These are phyloP conservation scores for Aureobasidium sp. DNA, from an alignment of 2,329 filamentous ascomycete genomes.

Conservation along the genomic window DNA sequence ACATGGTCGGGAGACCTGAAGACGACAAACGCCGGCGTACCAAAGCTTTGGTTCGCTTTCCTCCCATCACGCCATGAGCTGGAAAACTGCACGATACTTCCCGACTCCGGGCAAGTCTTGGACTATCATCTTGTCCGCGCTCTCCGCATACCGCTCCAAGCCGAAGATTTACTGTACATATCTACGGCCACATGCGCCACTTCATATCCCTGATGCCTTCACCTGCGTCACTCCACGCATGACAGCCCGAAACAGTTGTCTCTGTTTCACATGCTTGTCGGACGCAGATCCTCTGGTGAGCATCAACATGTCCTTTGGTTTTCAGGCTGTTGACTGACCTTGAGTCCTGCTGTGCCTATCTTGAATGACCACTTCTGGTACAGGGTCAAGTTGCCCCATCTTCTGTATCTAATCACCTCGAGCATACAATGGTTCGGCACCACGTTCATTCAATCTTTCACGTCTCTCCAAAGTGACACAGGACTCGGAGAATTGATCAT, in stretches of 20 bases:
- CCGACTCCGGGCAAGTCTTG: too few relatives aligned
- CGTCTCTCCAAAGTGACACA: neutral
- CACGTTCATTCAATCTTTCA: too few relatives aligned
- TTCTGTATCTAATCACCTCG: neutral
- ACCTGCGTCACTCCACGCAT: neutral
- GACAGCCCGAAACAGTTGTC: neutral
- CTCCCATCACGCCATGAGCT: too few relatives aligned
- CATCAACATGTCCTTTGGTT: neutral
- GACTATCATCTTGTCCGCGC: too few relatives aligned
- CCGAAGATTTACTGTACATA: too few relatives aligned
- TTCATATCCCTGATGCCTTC: too few relatives aligned
- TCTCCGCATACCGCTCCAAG: too few relatives aligned
- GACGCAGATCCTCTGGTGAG: neutral
- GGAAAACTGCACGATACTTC: too few relatives aligned
- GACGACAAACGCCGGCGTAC: too few relatives aligned
- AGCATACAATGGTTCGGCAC: neutral
- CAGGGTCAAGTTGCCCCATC: neutral
- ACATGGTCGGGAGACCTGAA: too few relatives aligned
- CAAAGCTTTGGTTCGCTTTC: too few relatives aligned
- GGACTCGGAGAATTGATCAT: neutral
- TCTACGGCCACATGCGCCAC: too few relatives aligned
- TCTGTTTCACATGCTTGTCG: constrained; percentile 1
- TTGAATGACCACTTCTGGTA: neutral
- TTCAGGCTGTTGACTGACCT: neutral
- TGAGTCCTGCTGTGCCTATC: neutral